Evolutionary conservation across 345 rosid genomes (phyloP), one percentile per base, ranked within the genome.

Genomic region (Pugionium dolabratum): DNA sequence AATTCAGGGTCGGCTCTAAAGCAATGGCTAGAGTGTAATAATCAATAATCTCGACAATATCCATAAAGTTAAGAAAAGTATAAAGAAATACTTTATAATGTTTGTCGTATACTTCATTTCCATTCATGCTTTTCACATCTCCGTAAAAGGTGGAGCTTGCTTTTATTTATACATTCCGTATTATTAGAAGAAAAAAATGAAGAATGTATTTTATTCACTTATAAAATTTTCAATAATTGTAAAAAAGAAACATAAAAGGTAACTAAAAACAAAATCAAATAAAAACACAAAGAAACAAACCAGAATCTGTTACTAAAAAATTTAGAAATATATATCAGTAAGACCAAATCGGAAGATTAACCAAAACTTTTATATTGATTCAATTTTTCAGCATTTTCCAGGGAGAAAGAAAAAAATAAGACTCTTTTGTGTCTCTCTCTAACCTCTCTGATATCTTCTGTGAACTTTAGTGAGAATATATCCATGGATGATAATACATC

Each of bases 101-200:
- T 54, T 58, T 64, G 66, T 65, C 76, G 60, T 64, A 51, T 58
- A 34, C 52, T 4, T 18, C 39, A 18, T 29, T 40, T 40, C 32
- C 27, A 9, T 66, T 44, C 62, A 56, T 65, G 65, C 70, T 47
- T 18, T 71, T 56, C 59, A 41, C 54, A 56, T 64, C 70, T 72
- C 59, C 76, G 58, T 36, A 72, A 72, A 72, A 72, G 40, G 54
- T 44, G 61, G 18, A 57, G 47, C 47, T 64, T 72, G 44, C 69
- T 63, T 63, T 71, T 45, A 10, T 34, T 8, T 43, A 70, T 37
- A 18, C 18, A 18, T 18, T 18, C 18, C 18, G 18, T 18, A 18
- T 18, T 18, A 18, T 18, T 18, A 18, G 18, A 18, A 18, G 18
- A 18, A 18, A 18, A 18, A 18, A 18, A 18, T 18, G 18, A 18